These are phyloP conservation scores for Echinosophora koreensis DNA, from an alignment of 306 rosid species.

Conservation along the genomic window DNA sequence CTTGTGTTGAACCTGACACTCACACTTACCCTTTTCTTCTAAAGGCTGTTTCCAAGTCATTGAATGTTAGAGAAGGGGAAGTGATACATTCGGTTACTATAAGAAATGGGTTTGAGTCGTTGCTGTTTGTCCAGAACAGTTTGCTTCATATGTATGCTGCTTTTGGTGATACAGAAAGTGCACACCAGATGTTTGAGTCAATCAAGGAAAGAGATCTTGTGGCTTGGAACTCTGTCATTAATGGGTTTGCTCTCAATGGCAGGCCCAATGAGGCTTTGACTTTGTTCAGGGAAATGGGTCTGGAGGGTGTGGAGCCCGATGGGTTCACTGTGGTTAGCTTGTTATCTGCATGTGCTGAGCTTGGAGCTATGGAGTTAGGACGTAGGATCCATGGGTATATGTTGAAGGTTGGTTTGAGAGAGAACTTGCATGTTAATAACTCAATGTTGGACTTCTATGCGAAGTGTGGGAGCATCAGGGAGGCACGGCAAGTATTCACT, in stretches of 20 bases:
- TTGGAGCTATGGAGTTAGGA: slow-evolving; percentile 65
- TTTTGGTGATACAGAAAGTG: slow-evolving; percentile 59
- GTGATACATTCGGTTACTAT: slow-evolving; percentile 53
- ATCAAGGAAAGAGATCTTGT: slow-evolving; percentile 59
- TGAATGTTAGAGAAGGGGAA: slow-evolving; percentile 58
- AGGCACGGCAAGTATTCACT: slow-evolving; percentile 48
- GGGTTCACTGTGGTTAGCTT: slow-evolving; percentile 72
- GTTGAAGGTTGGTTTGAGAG: slow-evolving; percentile 56
- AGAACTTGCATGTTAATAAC: slow-evolving; percentile 55
- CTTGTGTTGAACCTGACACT: slow-evolving; percentile 58
- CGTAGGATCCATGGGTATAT: slow-evolving; percentile 59
- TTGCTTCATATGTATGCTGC: slow-evolving; percentile 65
- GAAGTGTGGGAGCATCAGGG: slow-evolving; percentile 63
- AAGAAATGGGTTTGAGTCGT: slow-evolving; percentile 60
- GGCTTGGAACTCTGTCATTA: slow-evolving; percentile 69
- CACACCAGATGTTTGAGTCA: slow-evolving; percentile 61
- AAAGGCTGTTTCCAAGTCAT: slow-evolving; percentile 59
- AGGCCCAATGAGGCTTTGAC: slow-evolving; percentile 70
- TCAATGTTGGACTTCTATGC: slow-evolving; percentile 63
- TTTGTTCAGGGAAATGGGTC: slow-evolving; percentile 59
- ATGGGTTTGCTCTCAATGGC: slow-evolving; percentile 67
- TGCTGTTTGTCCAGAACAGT: slow-evolving; percentile 64
- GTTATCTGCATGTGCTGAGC: slow-evolving; percentile 66
- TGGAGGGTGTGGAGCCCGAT: slow-evolving; percentile 57
- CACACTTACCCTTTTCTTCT: slow-evolving; percentile 71